Conservation (phyloP, 202 grass and related monocot species). For the Schoenoplectus tabernaemontani region DNA sequence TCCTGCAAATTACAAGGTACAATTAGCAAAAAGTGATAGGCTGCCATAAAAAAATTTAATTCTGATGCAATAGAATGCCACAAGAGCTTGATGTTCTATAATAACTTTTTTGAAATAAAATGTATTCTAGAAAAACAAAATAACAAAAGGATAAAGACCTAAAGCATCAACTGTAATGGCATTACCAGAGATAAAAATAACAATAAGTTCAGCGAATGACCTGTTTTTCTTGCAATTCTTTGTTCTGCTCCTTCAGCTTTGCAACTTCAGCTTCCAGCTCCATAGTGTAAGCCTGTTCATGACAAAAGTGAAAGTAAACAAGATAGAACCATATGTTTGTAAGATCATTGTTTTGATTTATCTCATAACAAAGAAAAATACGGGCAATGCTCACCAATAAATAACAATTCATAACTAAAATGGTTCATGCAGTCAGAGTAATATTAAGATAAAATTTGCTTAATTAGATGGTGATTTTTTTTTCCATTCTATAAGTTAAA, state of each 20-base stretch:
- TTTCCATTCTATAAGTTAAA: background rate
- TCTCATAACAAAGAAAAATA: background rate
- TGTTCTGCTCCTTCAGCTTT: constrained; percentile 74
- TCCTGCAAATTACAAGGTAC: constrained; percentile 32
- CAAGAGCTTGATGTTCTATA: background rate
- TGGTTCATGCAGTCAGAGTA: background rate
- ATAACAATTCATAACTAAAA: background rate
- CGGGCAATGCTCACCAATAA: background rate
- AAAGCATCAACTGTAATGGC: background rate
- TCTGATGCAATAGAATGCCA: background rate
- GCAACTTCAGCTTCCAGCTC: constrained; percentile 95
- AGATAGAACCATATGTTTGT: background rate
- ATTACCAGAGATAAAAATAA: background rate
- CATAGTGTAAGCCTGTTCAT: constrained; percentile 78
- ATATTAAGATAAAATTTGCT: background rate
- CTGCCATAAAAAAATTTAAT: background rate
- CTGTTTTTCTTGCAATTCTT: constrained; percentile 76
- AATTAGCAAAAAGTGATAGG: background rate
- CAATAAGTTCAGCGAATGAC: constrained; percentile 2
- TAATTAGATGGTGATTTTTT: background rate
- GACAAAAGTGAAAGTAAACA: constrained; percentile 1
- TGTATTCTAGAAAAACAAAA: background rate
- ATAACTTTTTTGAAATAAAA: background rate
- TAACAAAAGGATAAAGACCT: background rate
- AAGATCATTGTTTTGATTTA: background rate